Percentiles rank a stretch among this genome's conserved stretches.
These are phyloP conservation scores for Yarrowia sp. DNA, from an alignment of 805 yeast genomes.

Conservation along the genomic window DNA sequence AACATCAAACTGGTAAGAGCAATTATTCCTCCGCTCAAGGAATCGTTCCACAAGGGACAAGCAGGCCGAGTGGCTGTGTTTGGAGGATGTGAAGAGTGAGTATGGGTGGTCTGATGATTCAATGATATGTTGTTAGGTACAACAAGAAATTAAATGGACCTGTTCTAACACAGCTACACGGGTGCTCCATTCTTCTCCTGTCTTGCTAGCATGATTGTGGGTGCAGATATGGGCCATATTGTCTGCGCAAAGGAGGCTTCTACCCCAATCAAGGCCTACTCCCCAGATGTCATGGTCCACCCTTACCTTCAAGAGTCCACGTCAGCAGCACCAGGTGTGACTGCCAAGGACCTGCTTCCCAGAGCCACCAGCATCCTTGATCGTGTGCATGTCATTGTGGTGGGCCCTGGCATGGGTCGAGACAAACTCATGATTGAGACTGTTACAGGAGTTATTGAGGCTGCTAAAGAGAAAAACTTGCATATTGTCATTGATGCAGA, in stretches of 20 bases:
- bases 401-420: constrained; percentile 95
- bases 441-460: constrained; percentile 54
- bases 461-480: constrained; percentile 51
- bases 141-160: no score
- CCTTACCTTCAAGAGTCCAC: constrained; percentile 67
- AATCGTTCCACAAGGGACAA: constrained; percentile 83
- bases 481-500: constrained; percentile 92
- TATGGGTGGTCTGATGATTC: no score
- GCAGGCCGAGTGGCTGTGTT: constrained; percentile 80
- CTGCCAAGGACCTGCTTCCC: constrained; percentile 44
- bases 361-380: constrained; percentile 54
- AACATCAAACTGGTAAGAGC: constrained; percentile 47
- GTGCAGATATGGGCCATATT: constrained; percentile 85
- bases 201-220: constrained; percentile 76
- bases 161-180: constrained; percentile 51
- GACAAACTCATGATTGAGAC: constrained; percentile 64
- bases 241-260: constrained; percentile 83
- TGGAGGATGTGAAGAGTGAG: constrained; percentile 86
- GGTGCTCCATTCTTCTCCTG: constrained; percentile 96
- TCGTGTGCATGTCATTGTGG: constrained; percentile 73
- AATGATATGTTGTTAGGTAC: no score
- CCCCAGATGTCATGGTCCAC: constrained; percentile 95
- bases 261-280: constrained; percentile 74
- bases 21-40: constrained; percentile 72
- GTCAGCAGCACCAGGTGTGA: constrained; percentile 33